phyloP scores from a whole-genome alignment of 2,329 filamentous ascomycete genomes.

The Ophiostoma montium region DNA sequence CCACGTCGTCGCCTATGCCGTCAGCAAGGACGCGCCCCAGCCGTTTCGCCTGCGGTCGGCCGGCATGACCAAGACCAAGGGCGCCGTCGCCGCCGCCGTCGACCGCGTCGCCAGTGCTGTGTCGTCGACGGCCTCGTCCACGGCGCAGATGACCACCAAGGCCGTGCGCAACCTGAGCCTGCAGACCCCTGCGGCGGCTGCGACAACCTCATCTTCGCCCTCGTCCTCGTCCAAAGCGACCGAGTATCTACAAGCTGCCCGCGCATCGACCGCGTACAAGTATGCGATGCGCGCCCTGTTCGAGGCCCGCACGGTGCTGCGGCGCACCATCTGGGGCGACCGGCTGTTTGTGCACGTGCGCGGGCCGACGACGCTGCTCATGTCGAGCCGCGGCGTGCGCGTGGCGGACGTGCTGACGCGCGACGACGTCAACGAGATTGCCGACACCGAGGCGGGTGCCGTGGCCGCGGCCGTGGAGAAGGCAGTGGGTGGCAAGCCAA shows the following conservation, averaged over 20 bases:
- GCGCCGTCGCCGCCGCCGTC: conserved; percentile 18
- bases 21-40: conserved; percentile 56
- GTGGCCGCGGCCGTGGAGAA: conserved; percentile 44
- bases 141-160: conserved; percentile 4
- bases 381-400: conserved; percentile 75
- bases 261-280: conserved; percentile 40
- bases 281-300: conserved; percentile 50
- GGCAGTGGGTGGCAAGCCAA: conserved; percentile 20
- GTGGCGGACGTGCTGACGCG: conserved; percentile 64
- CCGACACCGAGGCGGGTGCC: conserved; percentile 61
- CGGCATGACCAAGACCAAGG: not conserved
- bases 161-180: conserved; percentile 39
- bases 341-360: conserved; percentile 81
- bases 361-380: conserved; percentile 70
- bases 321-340: conserved; percentile 86
- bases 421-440: conserved; percentile 80
- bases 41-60: conserved; percentile 58
- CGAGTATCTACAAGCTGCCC: not conserved
- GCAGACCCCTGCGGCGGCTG: conserved; percentile 51
- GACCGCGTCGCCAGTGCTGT: conserved; percentile 15
- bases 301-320: conserved; percentile 57
- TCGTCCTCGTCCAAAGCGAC: not conserved
- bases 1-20: conserved; percentile 81
- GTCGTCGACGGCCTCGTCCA: conserved; percentile 4
- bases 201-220: conserved; percentile 39